phyloP scores from a whole-genome alignment of 345 rosid genomes.

The Lagerstroemia speciosa region DNA sequence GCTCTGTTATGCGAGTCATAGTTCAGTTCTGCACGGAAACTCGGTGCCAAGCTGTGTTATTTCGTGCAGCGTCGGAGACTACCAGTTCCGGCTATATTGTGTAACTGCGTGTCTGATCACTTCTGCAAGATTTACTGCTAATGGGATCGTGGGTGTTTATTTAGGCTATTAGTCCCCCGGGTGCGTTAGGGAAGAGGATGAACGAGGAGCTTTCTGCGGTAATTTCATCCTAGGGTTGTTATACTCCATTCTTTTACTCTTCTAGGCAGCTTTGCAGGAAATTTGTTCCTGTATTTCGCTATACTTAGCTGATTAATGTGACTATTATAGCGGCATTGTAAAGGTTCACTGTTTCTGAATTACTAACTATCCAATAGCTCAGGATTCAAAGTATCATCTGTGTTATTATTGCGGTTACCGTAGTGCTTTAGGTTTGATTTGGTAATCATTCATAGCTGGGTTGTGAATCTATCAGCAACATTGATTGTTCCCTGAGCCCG shows the following conservation, averaged over 20 bases:
- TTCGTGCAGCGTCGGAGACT: neutral
- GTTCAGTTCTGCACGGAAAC: neutral
- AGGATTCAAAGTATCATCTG: neutral
- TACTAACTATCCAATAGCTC: neutral
- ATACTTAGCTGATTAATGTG: neutral
- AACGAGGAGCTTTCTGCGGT: neutral
- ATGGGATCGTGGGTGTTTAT: neutral
- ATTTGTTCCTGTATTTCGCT: neutral
- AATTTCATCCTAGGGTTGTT: neutral
- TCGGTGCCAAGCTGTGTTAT: neutral
- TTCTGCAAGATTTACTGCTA: neutral
- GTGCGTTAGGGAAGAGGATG: neutral
- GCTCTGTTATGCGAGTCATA: neutral
- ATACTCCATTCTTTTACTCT: neutral
- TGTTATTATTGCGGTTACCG: neutral
- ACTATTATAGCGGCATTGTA: neutral
- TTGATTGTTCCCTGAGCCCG: neutral
- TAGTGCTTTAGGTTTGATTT: neutral
- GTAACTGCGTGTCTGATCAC: neutral
- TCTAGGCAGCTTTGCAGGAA: neutral
- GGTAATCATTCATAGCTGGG: neutral
- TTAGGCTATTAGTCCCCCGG: neutral
- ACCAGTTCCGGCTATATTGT: neutral
- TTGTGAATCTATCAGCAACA: neutral
- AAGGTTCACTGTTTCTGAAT: neutral